A percentile compares a stretch with the other conserved stretches of the same genome.
phyloP scores from a whole-genome alignment of 306 rosid genomes.

The Notholithocarpus densiflorus region DNA sequence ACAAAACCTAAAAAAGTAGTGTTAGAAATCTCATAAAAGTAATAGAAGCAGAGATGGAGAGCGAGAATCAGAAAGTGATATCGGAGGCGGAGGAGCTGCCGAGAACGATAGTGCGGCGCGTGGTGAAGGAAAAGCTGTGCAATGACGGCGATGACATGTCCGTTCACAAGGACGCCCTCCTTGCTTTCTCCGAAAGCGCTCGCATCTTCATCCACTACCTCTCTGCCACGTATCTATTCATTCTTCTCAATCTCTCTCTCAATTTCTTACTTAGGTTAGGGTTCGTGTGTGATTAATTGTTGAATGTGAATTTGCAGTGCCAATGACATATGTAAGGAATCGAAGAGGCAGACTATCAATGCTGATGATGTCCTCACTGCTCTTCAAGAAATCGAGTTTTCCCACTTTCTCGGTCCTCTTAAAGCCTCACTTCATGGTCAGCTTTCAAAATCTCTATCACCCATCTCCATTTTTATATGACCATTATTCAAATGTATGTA shows the following conservation, averaged over 20 bases:
- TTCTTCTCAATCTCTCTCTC: background rate
- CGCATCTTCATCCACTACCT: conserved; percentile 91
- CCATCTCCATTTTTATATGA: too few species aligned
- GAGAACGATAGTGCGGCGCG: conserved; percentile 78
- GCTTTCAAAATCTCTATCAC: background rate
- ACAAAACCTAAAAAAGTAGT: conserved; percentile 3
- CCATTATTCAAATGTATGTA: too few species aligned
- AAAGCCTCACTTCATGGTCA: conserved; percentile 70
- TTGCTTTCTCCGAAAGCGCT: conserved; percentile 82
- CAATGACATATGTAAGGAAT: conserved; percentile 86
- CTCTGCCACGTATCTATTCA: conserved; percentile 65
- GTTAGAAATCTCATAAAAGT: background rate
- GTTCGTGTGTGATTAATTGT: accelerated
- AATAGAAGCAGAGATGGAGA: conserved; percentile 35
- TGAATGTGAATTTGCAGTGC: conserved; percentile 48
- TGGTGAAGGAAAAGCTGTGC: conserved; percentile 83
- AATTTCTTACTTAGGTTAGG: background rate
- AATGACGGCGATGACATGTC: conserved; percentile 56
- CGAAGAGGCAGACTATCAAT: conserved; percentile 80
- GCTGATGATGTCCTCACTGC: conserved; percentile 81
- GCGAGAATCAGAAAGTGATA: conserved; percentile 18
- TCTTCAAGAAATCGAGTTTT: conserved; percentile 81
- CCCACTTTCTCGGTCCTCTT: conserved; percentile 67
- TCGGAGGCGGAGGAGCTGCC: conserved; percentile 73
- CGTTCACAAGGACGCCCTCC: conserved; percentile 69